Base-by-base conservation (phyloP, 2,329 filamentous ascomycete genomes). In the Berkeleyomyces rouxiae region DNA sequence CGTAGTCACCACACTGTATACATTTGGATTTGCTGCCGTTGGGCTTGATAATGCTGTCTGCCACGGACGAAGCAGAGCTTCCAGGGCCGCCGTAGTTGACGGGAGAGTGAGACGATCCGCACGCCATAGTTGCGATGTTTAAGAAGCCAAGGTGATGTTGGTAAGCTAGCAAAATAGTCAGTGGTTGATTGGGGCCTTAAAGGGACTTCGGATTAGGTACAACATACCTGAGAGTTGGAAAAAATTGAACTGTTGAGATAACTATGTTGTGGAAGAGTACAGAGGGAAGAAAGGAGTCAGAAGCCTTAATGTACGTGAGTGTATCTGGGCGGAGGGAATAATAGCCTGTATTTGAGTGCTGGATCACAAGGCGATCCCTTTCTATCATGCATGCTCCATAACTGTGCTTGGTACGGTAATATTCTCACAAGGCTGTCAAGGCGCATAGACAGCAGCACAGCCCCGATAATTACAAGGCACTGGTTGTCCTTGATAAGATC, bases 1-100 rank as follows among this genome's bases (percentile, higher is more conserved):
- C 73, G 66, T 73, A 76, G 44, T 75, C 77, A 66, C 75, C 78
- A 67, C 78, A 79, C 67, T 79, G 74, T 65, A 79, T 72, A 67
- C 78, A 80, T 64, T 74, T 75, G 1, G 76, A 77, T 69, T 76
- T 74, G 49, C 72, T 72, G 40, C 72, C 74, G 47, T 71, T 71
- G 6, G 77, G 75, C 72, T 81, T 81, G 67, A 80, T 68, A 68
- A 82, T 78, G 67, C 71, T 76, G 66, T 76, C 75, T 65, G 77
- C 74, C 60, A 77, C 78, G 53, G 77, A 78, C 1, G 75, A 72
- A 40, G 78, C 77, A 3, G 76, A 72, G 67, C 75, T 76, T 62
- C 78, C 78, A 40, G 77, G 78, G 36, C 77, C 77, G 69, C 77
- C 78, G 64, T 57, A 39, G 59, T 64, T 59, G 53, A 64, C 55